phyloP scores from a whole-genome alignment of 2,329 filamentous ascomycete genomes.

The Talaromyces sp. region DNA sequence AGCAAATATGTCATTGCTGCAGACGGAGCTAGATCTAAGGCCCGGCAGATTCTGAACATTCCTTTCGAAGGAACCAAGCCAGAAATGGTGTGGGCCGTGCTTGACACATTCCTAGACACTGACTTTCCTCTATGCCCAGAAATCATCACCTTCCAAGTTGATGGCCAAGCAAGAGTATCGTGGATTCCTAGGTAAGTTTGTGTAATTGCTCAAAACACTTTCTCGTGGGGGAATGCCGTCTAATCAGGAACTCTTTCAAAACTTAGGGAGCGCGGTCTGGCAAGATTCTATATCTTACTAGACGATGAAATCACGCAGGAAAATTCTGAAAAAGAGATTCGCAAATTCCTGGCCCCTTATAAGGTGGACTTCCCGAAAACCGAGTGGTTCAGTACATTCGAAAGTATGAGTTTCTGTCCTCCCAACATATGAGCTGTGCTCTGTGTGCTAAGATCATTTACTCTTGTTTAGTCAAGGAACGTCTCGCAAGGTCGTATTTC shows the following conservation, averaged over 20 bases:
- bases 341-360: conserved; percentile 12
- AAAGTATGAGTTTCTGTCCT: conserved; percentile 3
- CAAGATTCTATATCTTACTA: conserved; percentile 13
- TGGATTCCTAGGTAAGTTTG: conserved; percentile 12
- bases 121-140: conserved; percentile 13
- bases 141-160: conserved; percentile 13
- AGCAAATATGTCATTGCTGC: conserved; percentile 10
- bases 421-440: not conserved
- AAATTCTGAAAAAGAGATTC: conserved; percentile 11
- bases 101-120: conserved; percentile 13
- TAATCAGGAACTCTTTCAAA: not conserved
- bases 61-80: conserved; percentile 15
- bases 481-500: conserved; percentile 9
- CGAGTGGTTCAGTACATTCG: conserved; percentile 17
- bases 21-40: conserved; percentile 9
- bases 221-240: not conserved
- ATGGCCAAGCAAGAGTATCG: conserved; percentile 8
- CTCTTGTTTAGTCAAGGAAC: conserved; percentile 11
- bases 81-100: conserved; percentile 15
- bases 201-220: not conserved
- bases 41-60: conserved; percentile 6
- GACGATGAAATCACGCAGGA: conserved; percentile 9
- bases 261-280: conserved; percentile 11
- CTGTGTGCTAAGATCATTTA: not conserved
- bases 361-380: conserved; percentile 13